Conservation (phyloP, 306 rosid species). For the Begonia masoniana region DNA sequence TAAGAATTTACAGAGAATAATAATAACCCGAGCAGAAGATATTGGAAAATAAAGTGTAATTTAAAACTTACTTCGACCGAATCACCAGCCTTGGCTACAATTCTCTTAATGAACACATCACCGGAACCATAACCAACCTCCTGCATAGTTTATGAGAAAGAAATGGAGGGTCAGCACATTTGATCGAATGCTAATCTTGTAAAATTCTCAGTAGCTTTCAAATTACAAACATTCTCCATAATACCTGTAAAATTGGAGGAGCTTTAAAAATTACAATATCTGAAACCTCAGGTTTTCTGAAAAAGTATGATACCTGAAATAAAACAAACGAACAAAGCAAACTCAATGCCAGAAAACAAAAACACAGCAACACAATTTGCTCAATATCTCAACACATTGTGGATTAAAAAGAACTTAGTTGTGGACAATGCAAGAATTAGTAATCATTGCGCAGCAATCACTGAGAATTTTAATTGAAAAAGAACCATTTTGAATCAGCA, state of each 20-base stretch:
- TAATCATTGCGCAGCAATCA: too few species aligned
- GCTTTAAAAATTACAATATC: slow-evolving; percentile 87
- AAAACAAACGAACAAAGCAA: slow-evolving; percentile 6
- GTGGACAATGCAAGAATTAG: too few species aligned
- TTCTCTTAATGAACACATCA: slow-evolving; percentile 75
- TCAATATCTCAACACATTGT: too few species aligned
- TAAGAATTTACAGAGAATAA: slow-evolving; percentile 8
- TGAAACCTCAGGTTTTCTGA: slow-evolving; percentile 80
- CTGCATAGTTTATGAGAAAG: slow-evolving; percentile 23
- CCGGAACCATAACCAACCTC: slow-evolving; percentile 44
- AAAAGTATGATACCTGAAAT: slow-evolving; percentile 68
- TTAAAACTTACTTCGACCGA: slow-evolving; percentile 45
- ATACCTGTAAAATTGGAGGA: slow-evolving; percentile 72
- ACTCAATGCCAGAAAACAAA: slow-evolving; percentile 1
- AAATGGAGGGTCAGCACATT: background rate
- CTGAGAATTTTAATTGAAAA: too few species aligned
- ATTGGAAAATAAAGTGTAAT: too few species aligned
- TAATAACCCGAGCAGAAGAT: too few species aligned
- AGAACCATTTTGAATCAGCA: too few species aligned
- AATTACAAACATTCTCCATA: background rate
- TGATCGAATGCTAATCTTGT: background rate
- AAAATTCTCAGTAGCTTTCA: background rate
- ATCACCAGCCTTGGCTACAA: slow-evolving; percentile 94
- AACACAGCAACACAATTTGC: background rate
- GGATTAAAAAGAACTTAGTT: too few species aligned